Evolutionary conservation across 495 filamentous ascomycete genomes (phyloP).

Genomic region (Annulohypoxylon stygium): DNA sequence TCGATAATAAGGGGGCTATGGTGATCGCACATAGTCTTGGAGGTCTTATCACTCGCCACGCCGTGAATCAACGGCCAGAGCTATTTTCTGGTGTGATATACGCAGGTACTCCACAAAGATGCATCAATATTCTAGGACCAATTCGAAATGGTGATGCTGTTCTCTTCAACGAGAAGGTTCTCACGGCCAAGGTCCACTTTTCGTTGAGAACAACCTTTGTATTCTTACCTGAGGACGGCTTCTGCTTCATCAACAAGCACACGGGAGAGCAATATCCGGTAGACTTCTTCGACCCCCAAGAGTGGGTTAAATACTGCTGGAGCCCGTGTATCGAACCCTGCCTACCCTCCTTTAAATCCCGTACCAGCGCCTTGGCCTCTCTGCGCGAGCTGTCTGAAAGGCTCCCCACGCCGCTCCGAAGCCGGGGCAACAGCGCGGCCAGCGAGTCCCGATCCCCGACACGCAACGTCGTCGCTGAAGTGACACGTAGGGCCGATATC

Average conservation of each 20-base stretch:
- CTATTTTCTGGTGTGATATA: conserved; percentile 90
- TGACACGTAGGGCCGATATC: conserved; percentile 45
- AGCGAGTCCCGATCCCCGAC: conserved; percentile 45
- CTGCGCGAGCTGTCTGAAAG: conserved; percentile 57
- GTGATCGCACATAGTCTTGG: conserved; percentile 93
- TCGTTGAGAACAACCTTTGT: conserved; percentile 87
- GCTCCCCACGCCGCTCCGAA: conserved; percentile 47
- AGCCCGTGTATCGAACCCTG: conserved; percentile 80
- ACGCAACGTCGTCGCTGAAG: conserved; percentile 46
- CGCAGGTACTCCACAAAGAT: conserved; percentile 85
- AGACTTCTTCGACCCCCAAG: conserved; percentile 84
- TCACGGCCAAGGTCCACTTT: conserved; percentile 96
- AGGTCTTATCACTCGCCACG: conserved; percentile 89
- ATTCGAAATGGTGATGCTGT: conserved; percentile 92
- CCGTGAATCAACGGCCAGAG: conserved; percentile 87
- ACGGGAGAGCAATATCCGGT: conserved; percentile 85
- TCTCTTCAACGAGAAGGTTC: conserved; percentile 86
- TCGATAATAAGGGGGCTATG: conserved; percentile 73
- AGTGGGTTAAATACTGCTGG: conserved; percentile 83
- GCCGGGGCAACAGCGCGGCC: conserved; percentile 48
- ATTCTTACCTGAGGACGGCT: conserved; percentile 87
- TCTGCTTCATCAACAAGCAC: conserved; percentile 86
- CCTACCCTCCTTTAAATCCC: conserved; percentile 62
- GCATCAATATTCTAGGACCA: conserved; percentile 92
- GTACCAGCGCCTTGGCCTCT: conserved; percentile 52